Evolutionary conservation across 2,329 filamentous ascomycete species (phyloP).

Genomic region (Claviceps fusiformis): DNA sequence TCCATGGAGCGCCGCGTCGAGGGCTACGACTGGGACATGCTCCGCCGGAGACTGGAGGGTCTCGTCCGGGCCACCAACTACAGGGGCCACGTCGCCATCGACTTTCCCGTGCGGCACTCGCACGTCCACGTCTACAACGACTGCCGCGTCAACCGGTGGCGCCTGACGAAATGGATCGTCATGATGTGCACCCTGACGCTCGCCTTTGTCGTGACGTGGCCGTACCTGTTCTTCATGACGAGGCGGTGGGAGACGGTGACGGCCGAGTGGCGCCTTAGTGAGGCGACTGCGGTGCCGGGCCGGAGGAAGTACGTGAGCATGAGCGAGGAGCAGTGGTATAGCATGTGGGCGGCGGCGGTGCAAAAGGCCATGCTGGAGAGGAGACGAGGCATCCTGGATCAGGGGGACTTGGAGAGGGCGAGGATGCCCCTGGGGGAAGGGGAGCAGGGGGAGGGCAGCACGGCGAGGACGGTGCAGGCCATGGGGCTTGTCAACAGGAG

Average conservation of each 20-base stretch:
- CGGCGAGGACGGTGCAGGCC: conserved; percentile 32
- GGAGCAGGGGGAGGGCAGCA: conserved; percentile 21
- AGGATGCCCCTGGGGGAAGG: conserved; percentile 11
- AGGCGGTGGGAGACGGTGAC: conserved; percentile 51
- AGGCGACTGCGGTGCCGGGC: conserved; percentile 14
- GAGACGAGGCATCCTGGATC: conserved; percentile 40
- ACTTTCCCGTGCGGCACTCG: conserved; percentile 44
- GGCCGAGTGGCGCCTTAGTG: conserved; percentile 39
- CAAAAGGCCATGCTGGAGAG: conserved; percentile 44
- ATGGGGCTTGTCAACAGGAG: conserved; percentile 40
- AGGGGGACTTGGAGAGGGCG: conserved; percentile 37
- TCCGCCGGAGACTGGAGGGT: conserved; percentile 38
- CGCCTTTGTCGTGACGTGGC: conserved; percentile 58
- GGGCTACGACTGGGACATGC: conserved; percentile 44
- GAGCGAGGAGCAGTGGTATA: conserved; percentile 47
- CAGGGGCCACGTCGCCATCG: conserved; percentile 43
- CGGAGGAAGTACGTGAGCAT: conserved; percentile 36
- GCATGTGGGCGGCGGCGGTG: conserved; percentile 48
- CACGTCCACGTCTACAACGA: conserved; percentile 51
- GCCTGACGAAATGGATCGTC: conserved; percentile 47
- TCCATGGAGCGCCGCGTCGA: conserved; percentile 35
- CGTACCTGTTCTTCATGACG: conserved; percentile 53
- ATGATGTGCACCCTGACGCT: conserved; percentile 54
- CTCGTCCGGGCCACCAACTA: conserved; percentile 54
- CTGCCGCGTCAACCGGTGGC: conserved; percentile 49